A percentile compares a stretch with the other conserved stretches of the same genome.
These are phyloP conservation scores for Coniella vitis DNA, from an alignment of 2,329 filamentous ascomycete genomes.

Conservation along the genomic window DNA sequence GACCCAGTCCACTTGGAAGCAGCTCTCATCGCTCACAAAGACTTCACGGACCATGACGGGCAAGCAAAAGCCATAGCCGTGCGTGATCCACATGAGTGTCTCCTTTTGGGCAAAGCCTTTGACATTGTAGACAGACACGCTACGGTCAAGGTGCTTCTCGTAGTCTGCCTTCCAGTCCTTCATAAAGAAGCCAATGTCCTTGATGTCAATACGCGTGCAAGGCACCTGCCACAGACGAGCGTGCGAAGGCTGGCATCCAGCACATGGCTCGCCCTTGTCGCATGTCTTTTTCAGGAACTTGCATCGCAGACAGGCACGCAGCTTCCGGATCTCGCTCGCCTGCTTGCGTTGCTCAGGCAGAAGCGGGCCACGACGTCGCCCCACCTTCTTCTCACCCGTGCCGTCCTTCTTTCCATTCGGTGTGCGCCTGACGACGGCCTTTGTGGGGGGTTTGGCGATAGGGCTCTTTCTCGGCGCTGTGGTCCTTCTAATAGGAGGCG, in stretches of 20 bases:
- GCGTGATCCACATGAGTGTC: slow-evolving; percentile 81
- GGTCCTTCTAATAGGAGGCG: slow-evolving; percentile 60
- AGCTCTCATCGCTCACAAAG: slow-evolving; percentile 83
- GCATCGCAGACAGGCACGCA: slow-evolving; percentile 88
- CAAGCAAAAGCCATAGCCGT: slow-evolving; percentile 89
- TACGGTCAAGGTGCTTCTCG: slow-evolving; percentile 78
- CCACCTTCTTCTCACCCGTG: slow-evolving; percentile 81
- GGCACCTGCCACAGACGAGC: slow-evolving; percentile 95
- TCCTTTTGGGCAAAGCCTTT: slow-evolving; percentile 70
- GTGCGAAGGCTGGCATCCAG: slow-evolving; percentile 90
- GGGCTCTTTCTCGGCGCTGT: slow-evolving; percentile 70
- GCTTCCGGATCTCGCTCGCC: slow-evolving; percentile 91
- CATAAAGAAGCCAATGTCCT: slow-evolving; percentile 97
- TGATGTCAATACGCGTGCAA: slow-evolving; percentile 96
- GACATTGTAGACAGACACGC: slow-evolving; percentile 90
- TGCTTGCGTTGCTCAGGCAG: slow-evolving; percentile 92
- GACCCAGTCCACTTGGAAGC: slow-evolving; percentile 90
- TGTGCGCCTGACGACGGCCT: slow-evolving; percentile 75
- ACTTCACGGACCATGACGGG: slow-evolving; percentile 93
- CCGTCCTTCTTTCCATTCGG: slow-evolving; percentile 73
- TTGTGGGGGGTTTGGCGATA: slow-evolving; percentile 67
- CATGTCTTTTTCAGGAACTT: slow-evolving; percentile 99
- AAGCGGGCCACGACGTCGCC: slow-evolving; percentile 81
- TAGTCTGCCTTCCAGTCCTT: slow-evolving; percentile 99
- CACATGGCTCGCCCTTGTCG: slow-evolving; percentile 94